phyloP scores from a whole-genome alignment of 2,329 filamentous ascomycete species.

The Gnomoniopsis sp. region DNA sequence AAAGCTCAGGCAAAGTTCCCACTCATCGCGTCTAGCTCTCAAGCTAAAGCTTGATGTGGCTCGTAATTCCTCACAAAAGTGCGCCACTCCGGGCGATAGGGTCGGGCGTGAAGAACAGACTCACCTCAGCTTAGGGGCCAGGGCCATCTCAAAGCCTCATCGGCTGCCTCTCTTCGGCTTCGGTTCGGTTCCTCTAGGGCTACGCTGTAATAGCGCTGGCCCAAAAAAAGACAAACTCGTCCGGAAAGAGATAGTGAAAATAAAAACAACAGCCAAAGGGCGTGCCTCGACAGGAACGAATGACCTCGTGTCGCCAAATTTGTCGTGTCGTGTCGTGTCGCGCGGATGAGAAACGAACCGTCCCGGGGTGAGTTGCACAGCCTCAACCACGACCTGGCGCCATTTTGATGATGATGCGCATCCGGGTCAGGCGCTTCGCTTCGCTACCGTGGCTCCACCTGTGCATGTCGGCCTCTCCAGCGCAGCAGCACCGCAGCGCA shows the following conservation, averaged over 20 bases:
- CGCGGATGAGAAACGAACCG: background rate
- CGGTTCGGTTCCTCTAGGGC: background rate
- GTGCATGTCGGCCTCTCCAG: background rate
- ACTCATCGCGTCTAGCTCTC: background rate
- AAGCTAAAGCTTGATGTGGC: background rate
- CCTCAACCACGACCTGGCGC: conserved; percentile 12
- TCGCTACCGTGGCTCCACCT: conserved; percentile 7
- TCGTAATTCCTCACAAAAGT: background rate
- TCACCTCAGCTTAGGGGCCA: background rate
- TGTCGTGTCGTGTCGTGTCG: conserved; percentile 3
- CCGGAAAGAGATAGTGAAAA: background rate
- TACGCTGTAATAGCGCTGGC: background rate
- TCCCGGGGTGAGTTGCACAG: conserved; percentile 9
- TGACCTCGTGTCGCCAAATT: background rate
- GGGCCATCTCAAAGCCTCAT: background rate
- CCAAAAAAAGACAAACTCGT: background rate
- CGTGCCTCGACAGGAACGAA: background rate
- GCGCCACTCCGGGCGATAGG: background rate
- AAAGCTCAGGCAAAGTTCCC: background rate
- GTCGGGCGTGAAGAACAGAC: background rate
- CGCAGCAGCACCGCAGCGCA: background rate
- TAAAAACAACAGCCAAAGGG: background rate
- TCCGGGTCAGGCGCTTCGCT: background rate
- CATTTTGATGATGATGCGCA: conserved; percentile 1
- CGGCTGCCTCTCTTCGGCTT: background rate